Percentiles rank a stretch among this genome's conserved stretches.
Evolutionary conservation across 2,329 filamentous ascomycete species (phyloP).

Genomic region (Domatiomyces globalis): DNA sequence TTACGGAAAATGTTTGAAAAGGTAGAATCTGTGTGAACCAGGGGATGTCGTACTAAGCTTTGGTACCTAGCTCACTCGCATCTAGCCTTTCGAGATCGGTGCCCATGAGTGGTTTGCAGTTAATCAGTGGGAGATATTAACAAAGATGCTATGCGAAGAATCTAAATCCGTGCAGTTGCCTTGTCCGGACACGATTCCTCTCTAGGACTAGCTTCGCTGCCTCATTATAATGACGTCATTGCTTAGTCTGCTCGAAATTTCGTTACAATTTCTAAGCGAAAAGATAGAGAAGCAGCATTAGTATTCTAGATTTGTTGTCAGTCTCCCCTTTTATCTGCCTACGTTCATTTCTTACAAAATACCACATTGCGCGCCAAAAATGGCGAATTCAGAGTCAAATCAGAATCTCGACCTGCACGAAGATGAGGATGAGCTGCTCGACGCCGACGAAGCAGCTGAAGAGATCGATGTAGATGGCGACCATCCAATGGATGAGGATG

Average conservation of each 20-base stretch:
- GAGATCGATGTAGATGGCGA: constrained; percentile 57
- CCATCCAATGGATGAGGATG: constrained; percentile 60
- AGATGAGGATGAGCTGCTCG: constrained; percentile 52
- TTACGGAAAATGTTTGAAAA: background rate
- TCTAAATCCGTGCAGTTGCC: too few relatives aligned
- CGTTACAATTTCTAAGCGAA: too few relatives aligned
- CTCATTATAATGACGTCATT: too few relatives aligned
- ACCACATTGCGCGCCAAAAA: background rate
- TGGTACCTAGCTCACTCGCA: constrained; percentile 71
- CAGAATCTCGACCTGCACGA: constrained; percentile 19
- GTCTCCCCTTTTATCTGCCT: too few relatives aligned
- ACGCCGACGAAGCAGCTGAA: constrained; percentile 63
- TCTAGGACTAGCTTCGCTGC: too few relatives aligned
- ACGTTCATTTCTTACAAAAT: too few relatives aligned
- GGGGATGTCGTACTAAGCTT: constrained; percentile 58
- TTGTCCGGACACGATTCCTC: too few relatives aligned
- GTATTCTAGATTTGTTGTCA: too few relatives aligned
- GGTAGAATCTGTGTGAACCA: background rate
- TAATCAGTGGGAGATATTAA: background rate
- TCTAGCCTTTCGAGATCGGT: constrained; percentile 50
- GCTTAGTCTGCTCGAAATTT: too few relatives aligned
- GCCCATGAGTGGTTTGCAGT: background rate
- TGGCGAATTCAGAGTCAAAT: constrained; percentile 5
- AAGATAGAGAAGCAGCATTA: too few relatives aligned
- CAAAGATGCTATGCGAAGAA: too few relatives aligned